Evolutionary conservation across 1,284 basidiomycete genomes (phyloP).

Genomic region (Inonotus hispidus): DNA sequence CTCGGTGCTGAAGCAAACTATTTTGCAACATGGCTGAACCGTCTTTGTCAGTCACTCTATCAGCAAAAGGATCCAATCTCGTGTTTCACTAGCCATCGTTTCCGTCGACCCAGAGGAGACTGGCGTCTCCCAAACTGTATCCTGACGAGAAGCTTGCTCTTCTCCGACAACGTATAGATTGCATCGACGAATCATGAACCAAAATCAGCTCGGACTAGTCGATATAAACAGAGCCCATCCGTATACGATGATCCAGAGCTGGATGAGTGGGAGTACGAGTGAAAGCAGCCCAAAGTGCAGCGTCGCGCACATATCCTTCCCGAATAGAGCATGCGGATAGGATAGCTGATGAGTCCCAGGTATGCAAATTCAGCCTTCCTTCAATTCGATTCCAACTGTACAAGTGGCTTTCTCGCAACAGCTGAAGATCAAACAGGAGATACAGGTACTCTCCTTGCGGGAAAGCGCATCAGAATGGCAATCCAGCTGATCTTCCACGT

Average conservation of each 20-base stretch:
- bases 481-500: too few relatives aligned
- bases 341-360: too few relatives aligned
- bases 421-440: too few relatives aligned
- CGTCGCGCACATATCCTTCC: too few relatives aligned
- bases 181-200: slow-evolving; percentile 42
- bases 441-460: too few relatives aligned
- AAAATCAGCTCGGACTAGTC: slow-evolving; percentile 25
- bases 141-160: slow-evolving; percentile 39
- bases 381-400: background rate
- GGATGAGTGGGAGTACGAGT: slow-evolving; percentile 40
- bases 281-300: slow-evolving; percentile 43
- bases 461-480: too few relatives aligned
- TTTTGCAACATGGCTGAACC: slow-evolving; percentile 57
- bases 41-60: slow-evolving; percentile 67
- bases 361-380: background rate
- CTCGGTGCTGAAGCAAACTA: too few relatives aligned
- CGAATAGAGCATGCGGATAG: too few relatives aligned
- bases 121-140: slow-evolving; percentile 55
- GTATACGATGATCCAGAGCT: slow-evolving; percentile 23
- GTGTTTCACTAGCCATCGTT: slow-evolving; percentile 72
- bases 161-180: slow-evolving; percentile 66
- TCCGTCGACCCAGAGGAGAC: slow-evolving; percentile 49
- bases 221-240: slow-evolving; percentile 11
- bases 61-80: slow-evolving; percentile 66
- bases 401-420: background rate